Conservation (phyloP, 176 grass and related monocot species). For the Triticum timopheevii region DNA sequence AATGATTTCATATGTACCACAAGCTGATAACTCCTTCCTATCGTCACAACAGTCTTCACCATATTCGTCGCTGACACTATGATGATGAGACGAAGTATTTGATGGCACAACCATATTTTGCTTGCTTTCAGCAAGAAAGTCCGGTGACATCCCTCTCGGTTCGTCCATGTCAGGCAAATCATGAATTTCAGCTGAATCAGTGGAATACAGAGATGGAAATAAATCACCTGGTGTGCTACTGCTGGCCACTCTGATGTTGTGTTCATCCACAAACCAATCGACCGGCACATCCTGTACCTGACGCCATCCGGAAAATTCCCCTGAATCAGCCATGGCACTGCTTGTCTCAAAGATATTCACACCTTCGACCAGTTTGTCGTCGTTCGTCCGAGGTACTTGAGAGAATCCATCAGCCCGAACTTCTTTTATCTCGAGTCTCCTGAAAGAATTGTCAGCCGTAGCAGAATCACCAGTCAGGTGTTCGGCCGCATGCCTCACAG, state of each 20-base stretch:
- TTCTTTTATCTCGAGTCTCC: conserved; percentile 5
- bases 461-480: not conserved
- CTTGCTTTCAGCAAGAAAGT: not conserved
- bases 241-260: not conserved
- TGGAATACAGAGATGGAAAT: not conserved
- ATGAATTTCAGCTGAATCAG: not conserved
- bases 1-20: not conserved
- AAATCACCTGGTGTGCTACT: not conserved
- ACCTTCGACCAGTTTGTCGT: not conserved
- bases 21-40: not conserved
- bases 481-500: not conserved
- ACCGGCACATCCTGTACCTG: not conserved
- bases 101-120: not conserved
- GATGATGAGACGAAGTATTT: not conserved
- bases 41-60: not conserved
- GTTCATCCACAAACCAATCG: conserved; percentile 4
- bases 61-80: not conserved
- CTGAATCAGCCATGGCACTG: not conserved
- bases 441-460: not conserved
- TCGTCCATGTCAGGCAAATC: conserved; percentile 2
- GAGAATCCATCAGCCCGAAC: conserved; percentile 6
- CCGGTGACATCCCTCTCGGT: not conserved
- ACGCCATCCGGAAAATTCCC: not conserved
- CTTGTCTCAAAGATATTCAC: not conserved
- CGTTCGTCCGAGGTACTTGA: not conserved